These are phyloP conservation scores for Daldinia vernicosa DNA, from an alignment of 495 filamentous ascomycete species.

Conservation along the genomic window DNA sequence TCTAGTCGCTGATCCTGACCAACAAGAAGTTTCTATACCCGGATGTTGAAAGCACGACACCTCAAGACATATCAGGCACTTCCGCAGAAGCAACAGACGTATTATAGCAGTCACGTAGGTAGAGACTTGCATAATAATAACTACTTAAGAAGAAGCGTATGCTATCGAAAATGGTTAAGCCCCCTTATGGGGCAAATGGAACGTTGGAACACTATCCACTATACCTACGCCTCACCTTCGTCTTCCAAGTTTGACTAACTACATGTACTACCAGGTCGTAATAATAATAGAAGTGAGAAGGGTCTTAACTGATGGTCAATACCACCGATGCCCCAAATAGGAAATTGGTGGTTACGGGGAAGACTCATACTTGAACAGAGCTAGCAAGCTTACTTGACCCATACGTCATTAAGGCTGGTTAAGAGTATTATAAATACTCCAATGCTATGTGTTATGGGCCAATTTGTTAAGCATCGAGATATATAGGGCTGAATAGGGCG, in stretches of 20 bases:
- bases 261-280: slow-evolving; percentile 7
- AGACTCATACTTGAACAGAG: slow-evolving; percentile 22
- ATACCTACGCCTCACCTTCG: slow-evolving; percentile 22
- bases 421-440: slow-evolving; percentile 26
- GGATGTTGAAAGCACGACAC: slow-evolving; percentile 19
- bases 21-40: slow-evolving; percentile 22
- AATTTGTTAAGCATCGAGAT: slow-evolving; percentile 6
- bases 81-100: slow-evolving; percentile 26
- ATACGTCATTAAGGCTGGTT: slow-evolving; percentile 1
- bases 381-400: slow-evolving; percentile 12
- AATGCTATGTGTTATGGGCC: background rate
- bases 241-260: slow-evolving; percentile 28
- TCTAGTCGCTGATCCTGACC: slow-evolving; percentile 21
- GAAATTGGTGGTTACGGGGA: slow-evolving; percentile 1
- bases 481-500: slow-evolving; percentile 9
- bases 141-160: slow-evolving; percentile 14
- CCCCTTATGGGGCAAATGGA: slow-evolving; percentile 38
- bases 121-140: slow-evolving; percentile 26
- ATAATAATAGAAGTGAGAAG: background rate
- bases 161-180: slow-evolving; percentile 10
- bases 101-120: slow-evolving; percentile 29
- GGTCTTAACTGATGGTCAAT: slow-evolving; percentile 5
- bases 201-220: slow-evolving; percentile 33
- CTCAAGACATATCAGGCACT: slow-evolving; percentile 18
- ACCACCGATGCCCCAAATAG: background rate